Evolutionary conservation across 352 stramenopile species (phyloP).

Genomic region (Globisporangium megalacanthum): DNA sequence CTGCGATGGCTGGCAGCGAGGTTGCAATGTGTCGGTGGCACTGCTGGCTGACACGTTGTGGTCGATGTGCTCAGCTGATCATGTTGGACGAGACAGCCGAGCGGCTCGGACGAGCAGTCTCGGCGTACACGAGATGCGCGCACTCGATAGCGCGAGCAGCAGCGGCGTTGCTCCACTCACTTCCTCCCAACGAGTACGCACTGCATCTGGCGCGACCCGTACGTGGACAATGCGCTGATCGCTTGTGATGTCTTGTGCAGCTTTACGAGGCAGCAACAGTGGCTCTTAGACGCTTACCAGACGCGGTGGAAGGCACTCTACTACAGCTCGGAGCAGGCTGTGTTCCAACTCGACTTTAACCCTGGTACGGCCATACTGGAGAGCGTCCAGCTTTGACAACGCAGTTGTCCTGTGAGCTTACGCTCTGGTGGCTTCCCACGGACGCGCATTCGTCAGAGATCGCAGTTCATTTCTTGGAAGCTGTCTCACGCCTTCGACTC

Average conservation of each 20-base stretch:
- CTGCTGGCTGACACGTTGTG: not conserved
- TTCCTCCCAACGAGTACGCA: conserved; percentile 19
- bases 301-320: conserved; percentile 45
- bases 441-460: conserved; percentile 18
- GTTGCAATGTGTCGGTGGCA: not conserved
- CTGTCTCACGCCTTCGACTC: conserved; percentile 22
- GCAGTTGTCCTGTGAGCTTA: too few species aligned
- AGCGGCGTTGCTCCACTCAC: conserved; percentile 1
- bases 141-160: conserved; percentile 18
- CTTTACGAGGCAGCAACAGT: conserved; percentile 28
- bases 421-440: too few species aligned
- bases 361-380: conserved; percentile 21
- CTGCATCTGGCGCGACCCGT: not conserved
- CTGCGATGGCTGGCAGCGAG: not conserved
- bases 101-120: conserved; percentile 26
- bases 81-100: conserved; percentile 34
- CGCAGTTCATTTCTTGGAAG: conserved; percentile 25
- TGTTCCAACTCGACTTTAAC: conserved; percentile 46
- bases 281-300: conserved; percentile 31
- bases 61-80: conserved; percentile 21
- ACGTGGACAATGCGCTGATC: too few species aligned
- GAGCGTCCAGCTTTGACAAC: too few species aligned
- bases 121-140: conserved; percentile 33
- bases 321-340: conserved; percentile 32
- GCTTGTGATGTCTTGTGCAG: conserved; percentile 13